Evolutionary conservation across 2,329 filamentous ascomycete species (phyloP).

Genomic region (Trichoderma brevicompactum): DNA sequence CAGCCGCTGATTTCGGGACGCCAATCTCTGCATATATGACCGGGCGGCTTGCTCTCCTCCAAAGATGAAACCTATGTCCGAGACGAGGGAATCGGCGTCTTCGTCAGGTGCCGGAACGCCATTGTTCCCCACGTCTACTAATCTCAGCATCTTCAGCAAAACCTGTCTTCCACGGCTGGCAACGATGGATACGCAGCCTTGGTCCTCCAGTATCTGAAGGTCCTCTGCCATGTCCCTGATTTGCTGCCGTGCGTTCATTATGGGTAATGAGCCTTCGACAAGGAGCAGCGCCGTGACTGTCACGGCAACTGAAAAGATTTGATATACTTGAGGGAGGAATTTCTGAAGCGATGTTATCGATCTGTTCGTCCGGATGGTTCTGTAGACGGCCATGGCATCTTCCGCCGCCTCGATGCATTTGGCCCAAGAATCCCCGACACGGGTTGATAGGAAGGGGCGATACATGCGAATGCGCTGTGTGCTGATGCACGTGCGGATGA

Average conservation of each 20-base stretch:
- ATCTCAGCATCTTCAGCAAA: constrained; percentile 25
- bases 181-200: constrained; percentile 26
- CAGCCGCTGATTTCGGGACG: background rate
- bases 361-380: constrained; percentile 5
- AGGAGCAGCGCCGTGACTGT: constrained; percentile 29
- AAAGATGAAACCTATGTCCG: constrained; percentile 27
- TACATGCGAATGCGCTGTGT: constrained; percentile 34
- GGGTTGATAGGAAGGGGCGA: constrained; percentile 26
- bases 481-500: constrained; percentile 32
- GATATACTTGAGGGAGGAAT: constrained; percentile 29
- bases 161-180: constrained; percentile 28
- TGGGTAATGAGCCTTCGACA: constrained; percentile 30
- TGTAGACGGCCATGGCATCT: constrained; percentile 28
- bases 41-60: constrained; percentile 28
- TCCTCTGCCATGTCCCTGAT: constrained; percentile 29
- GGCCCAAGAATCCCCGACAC: constrained; percentile 26
- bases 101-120: background rate
- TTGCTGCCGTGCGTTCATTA: constrained; percentile 25
- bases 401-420: constrained; percentile 30
- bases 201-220: constrained; percentile 22
- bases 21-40: constrained; percentile 27
- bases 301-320: constrained; percentile 30
- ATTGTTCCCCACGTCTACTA: constrained; percentile 18
- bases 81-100: constrained; percentile 19
- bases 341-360: constrained; percentile 28